phyloP scores from a whole-genome alignment of 2,329 filamentous ascomycete species.

The Diaporthe ilicicola region DNA sequence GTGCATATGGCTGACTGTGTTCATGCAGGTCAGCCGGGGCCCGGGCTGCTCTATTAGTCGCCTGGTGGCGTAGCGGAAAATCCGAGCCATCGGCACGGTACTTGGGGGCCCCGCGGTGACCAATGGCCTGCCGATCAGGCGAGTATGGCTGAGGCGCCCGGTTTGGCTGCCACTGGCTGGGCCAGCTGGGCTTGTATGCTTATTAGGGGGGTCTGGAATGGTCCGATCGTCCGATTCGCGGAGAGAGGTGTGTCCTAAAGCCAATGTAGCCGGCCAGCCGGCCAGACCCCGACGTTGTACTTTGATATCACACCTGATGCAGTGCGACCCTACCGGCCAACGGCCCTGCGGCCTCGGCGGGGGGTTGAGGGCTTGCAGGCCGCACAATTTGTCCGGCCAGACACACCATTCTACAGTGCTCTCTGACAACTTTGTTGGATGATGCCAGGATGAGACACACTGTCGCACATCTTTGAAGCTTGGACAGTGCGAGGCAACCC shows the following conservation, averaged over 20 bases:
- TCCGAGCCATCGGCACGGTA: constrained; percentile 19
- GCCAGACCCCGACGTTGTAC: constrained; percentile 24
- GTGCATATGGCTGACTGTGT: constrained; percentile 21
- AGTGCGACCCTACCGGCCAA: constrained; percentile 21
- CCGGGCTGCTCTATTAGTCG: constrained; percentile 8
- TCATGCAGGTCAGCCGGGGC: constrained; percentile 22
- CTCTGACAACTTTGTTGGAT: background rate
- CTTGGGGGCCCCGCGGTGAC: background rate
- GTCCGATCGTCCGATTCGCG: constrained; percentile 17
- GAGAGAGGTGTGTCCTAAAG: constrained; percentile 8
- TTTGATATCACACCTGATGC: constrained; percentile 25
- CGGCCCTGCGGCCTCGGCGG: constrained; percentile 17
- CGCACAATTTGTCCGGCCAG: constrained; percentile 18
- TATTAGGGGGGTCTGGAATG: background rate
- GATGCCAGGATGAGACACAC: constrained; percentile 16
- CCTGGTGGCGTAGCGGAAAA: constrained; percentile 5
- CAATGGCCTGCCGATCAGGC: constrained; percentile 1
- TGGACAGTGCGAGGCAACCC: constrained; percentile 13
- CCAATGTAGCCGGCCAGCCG: constrained; percentile 18
- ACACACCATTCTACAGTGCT: constrained; percentile 7
- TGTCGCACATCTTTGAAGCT: constrained; percentile 15
- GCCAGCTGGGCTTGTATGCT: background rate
- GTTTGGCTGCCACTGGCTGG: background rate
- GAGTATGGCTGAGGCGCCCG: background rate
- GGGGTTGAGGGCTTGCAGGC: constrained; percentile 23